A percentile compares a stretch with the other conserved stretches of the same genome.
Evolutionary conservation across 176 grass and related monocot genomes (phyloP).

Genomic region (Zoysia pacifica): DNA sequence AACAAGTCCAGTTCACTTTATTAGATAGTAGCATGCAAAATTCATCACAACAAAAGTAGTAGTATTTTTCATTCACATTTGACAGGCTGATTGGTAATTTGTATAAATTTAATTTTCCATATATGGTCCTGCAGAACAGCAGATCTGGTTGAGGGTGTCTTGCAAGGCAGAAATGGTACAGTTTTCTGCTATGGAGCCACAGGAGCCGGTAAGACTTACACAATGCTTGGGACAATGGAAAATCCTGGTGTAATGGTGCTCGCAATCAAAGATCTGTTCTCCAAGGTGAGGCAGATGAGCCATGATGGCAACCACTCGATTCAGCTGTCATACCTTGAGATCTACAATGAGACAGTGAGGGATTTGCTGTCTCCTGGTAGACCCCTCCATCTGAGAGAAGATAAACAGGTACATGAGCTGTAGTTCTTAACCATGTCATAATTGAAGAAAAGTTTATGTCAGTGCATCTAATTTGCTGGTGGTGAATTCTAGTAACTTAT

Average conservation of each 20-base stretch:
- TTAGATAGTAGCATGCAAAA: constrained; percentile 1
- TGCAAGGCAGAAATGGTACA: constrained; percentile 91
- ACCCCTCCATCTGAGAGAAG: constrained; percentile 84
- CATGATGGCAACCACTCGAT: constrained; percentile 67
- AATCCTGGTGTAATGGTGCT: constrained; percentile 95
- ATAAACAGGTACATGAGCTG: constrained; percentile 70
- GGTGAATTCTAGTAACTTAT: not conserved
- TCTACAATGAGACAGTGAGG: constrained; percentile 97
- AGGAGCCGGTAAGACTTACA: constrained; percentile 96
- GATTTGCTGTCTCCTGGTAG: constrained; percentile 90
- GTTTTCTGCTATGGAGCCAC: constrained; percentile 99
- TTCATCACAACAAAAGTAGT: constrained; percentile 11
- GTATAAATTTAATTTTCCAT: constrained; percentile 5
- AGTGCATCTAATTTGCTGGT: constrained; percentile 15
- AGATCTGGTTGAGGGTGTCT: constrained; percentile 85
- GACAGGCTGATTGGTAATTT: not conserved
- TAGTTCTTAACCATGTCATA: not conserved
- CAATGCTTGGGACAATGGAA: constrained; percentile 84
- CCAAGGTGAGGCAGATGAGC: constrained; percentile 79
- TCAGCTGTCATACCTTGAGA: constrained; percentile 86
- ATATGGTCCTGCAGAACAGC: constrained; percentile 61
- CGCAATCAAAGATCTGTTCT: constrained; percentile 94
- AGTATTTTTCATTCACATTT: not conserved
- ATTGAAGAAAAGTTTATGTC: not conserved
- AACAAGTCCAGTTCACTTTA: not conserved